Evolutionary conservation across 202 grass and related monocot species (phyloP).

Genomic region (Dendrocalamus latiflorus): DNA sequence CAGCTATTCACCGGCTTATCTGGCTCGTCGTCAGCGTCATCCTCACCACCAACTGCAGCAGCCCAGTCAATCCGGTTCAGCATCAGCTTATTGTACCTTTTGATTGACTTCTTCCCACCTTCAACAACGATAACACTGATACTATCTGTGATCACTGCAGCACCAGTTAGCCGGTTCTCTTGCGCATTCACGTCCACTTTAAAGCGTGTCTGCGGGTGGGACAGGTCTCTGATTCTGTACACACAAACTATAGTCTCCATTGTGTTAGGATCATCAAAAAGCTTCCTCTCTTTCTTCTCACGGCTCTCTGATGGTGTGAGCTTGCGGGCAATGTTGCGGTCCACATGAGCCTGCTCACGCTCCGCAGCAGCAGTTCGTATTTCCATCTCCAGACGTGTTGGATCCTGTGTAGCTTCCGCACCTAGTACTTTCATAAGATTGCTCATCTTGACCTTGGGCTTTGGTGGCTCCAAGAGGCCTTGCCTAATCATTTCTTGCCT

Average conservation of each 20-base stretch:
- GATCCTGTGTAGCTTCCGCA: slow-evolving; percentile 90
- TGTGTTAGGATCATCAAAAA: slow-evolving; percentile 73
- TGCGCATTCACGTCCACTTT: slow-evolving; percentile 94
- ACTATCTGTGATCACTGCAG: slow-evolving; percentile 65
- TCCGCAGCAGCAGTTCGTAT: slow-evolving; percentile 84
- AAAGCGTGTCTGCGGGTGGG: slow-evolving; percentile 79
- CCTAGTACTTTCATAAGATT: slow-evolving; percentile 96
- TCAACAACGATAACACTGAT: slow-evolving; percentile 89
- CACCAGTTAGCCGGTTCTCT: slow-evolving; percentile 79
- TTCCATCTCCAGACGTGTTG: slow-evolving; percentile 93
- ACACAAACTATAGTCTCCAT: slow-evolving; percentile 79
- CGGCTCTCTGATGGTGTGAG: slow-evolving; percentile 84
- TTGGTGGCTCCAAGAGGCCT: slow-evolving; percentile 91
- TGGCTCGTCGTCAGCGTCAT: slow-evolving; percentile 44
- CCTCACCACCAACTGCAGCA: slow-evolving; percentile 47
- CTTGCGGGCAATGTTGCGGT: slow-evolving; percentile 86
- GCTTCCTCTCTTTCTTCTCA: slow-evolving; percentile 84
- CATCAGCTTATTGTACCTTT: slow-evolving; percentile 95
- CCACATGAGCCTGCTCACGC: slow-evolving; percentile 90
- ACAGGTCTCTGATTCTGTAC: slow-evolving; percentile 79
- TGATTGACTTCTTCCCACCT: slow-evolving; percentile 87
- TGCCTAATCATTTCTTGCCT: slow-evolving; percentile 99
- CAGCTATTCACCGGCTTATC: slow-evolving; percentile 65
- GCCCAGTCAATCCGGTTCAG: slow-evolving; percentile 86
- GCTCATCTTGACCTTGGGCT: slow-evolving; percentile 98